A percentile compares a stretch with the other conserved stretches of the same genome.
phyloP scores from a whole-genome alignment of 805 yeast species.

The Teunomyces aglyptinius region DNA sequence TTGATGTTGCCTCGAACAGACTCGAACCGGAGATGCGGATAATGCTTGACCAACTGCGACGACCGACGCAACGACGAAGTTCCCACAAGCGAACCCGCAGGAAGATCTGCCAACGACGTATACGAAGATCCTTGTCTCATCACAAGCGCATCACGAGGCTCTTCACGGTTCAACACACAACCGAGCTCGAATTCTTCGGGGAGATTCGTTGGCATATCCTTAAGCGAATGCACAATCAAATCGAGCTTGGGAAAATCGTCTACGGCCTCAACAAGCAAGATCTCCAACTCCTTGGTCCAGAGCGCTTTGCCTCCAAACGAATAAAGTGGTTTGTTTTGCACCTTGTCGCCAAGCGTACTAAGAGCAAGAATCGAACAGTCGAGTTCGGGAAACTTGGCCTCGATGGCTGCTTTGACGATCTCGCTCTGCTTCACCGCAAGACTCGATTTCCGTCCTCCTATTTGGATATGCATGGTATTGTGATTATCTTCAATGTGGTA shows the following conservation, averaged over 20 bases:
- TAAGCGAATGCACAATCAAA: slow-evolving; percentile 88
- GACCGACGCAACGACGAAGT: slow-evolving; percentile 93
- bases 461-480: slow-evolving; percentile 33
- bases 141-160: slow-evolving; percentile 89
- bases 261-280: slow-evolving; percentile 58
- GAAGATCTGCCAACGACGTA: slow-evolving; percentile 67
- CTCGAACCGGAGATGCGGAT: slow-evolving; percentile 75
- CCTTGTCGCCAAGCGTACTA: slow-evolving; percentile 87
- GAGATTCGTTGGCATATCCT: slow-evolving; percentile 86
- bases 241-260: slow-evolving; percentile 71
- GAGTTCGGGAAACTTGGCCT: slow-evolving; percentile 58
- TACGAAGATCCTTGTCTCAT: slow-evolving; percentile 68
- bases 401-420: slow-evolving; percentile 62
- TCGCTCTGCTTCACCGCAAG: slow-evolving; percentile 87
- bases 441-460: slow-evolving; percentile 88
- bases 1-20: slow-evolving; percentile 78
- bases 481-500: no score
- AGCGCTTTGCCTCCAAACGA: slow-evolving; percentile 94
- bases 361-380: slow-evolving; percentile 76
- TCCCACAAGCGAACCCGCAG: slow-evolving; percentile 84
- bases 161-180: slow-evolving; percentile 81
- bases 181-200: slow-evolving; percentile 92
- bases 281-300: slow-evolving; percentile 96
- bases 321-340: slow-evolving; percentile 80
- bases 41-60: slow-evolving; percentile 78